These are phyloP conservation scores for Podospora comata DNA, from an alignment of 495 filamentous ascomycete species.

Conservation along the genomic window DNA sequence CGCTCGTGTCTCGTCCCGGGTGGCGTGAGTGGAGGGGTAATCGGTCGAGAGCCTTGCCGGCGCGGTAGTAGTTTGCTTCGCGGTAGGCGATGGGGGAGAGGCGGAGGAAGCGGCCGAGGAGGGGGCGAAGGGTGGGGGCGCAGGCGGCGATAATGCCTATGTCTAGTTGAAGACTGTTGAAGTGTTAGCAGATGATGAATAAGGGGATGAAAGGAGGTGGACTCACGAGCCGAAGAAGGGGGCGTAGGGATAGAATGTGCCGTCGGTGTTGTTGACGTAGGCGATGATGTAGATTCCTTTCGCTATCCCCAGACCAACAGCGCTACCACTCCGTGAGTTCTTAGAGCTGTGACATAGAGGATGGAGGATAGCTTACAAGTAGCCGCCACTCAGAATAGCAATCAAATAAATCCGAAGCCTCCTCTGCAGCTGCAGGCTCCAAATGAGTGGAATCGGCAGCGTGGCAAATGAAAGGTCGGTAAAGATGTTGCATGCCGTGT, in stretches of 20 bases:
- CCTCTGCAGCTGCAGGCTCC: conserved; percentile 43
- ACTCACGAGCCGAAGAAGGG: conserved; percentile 36
- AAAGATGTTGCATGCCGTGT: conserved; percentile 45
- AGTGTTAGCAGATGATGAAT: conserved; percentile 8
- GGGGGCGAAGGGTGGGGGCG: conserved; percentile 43
- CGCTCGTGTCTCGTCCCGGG: neutral
- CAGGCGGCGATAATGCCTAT: conserved; percentile 48
- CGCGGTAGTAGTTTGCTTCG: conserved; percentile 32
- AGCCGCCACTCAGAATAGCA: conserved; percentile 44
- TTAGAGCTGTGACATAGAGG: neutral
- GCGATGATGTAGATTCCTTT: conserved; percentile 33
- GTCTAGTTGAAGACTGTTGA: conserved; percentile 41
- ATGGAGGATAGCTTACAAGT: conserved; percentile 31
- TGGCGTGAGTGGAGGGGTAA: conserved; percentile 12
- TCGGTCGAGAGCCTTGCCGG: conserved; percentile 28
- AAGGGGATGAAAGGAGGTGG: neutral
- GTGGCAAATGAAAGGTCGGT: conserved; percentile 47
- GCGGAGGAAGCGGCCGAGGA: conserved; percentile 34
- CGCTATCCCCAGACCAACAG: conserved; percentile 31
- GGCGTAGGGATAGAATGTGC: conserved; percentile 26
- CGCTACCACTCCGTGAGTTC: conserved; percentile 8
- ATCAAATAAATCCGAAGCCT: conserved; percentile 42
- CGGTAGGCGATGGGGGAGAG: conserved; percentile 22
- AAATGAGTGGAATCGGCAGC: conserved; percentile 45
- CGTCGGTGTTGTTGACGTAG: conserved; percentile 27